Base-by-base conservation (phyloP, 495 filamentous ascomycete genomes). In the Aspergillus funiculosus region DNA sequence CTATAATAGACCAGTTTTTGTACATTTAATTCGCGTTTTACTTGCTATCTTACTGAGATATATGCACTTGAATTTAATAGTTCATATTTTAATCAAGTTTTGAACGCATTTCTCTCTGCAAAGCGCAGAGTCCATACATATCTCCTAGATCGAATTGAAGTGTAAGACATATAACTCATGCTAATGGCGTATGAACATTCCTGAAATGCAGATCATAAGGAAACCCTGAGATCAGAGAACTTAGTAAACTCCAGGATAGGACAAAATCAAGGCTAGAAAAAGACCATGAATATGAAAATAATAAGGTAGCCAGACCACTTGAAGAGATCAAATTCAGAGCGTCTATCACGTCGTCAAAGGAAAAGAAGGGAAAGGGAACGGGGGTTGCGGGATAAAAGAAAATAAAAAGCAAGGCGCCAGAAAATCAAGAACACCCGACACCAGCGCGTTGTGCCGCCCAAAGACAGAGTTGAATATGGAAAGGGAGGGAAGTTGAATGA, bases 371-470 rank as follows among this genome's bases (percentile, higher is more conserved):
- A 8, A 25, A 38, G 32, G 25, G 11, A 18, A 21, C 19, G 20
- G 11, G 5, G 22, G 22, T 4, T 4, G n/a, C n/a, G n/a, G n/a
- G 28, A 30, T 30, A n/a, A 17, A 32, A 48, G 27, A 37, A 20
- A 27, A 15, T 18, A 30, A 32, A 36, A 44, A 37, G 35, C 28
- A 18, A 18, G 18, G 21, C 21, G 17, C 14, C 24, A 53, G 41
- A 50, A 28, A 39, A 42, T 54, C 45, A 53, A 22, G 42, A 50
- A 51, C 28, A 59, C 56, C 48, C 59, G 52, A 49, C 44, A 46
- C 44, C 35, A 20, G 27, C 14, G 26, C 34, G 32, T 30, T 25
- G 19, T 39, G 24, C 26, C 48, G 28, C 51, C 43, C 37, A 18
- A 24, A 43, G 39, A 22, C 25, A 31, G 3, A 30, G 28, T 30